A percentile compares a stretch with the other conserved stretches of the same genome.
Conservation (phyloP, 2,329 filamentous ascomycete species). For the Hypoxylon sp. region DNA sequence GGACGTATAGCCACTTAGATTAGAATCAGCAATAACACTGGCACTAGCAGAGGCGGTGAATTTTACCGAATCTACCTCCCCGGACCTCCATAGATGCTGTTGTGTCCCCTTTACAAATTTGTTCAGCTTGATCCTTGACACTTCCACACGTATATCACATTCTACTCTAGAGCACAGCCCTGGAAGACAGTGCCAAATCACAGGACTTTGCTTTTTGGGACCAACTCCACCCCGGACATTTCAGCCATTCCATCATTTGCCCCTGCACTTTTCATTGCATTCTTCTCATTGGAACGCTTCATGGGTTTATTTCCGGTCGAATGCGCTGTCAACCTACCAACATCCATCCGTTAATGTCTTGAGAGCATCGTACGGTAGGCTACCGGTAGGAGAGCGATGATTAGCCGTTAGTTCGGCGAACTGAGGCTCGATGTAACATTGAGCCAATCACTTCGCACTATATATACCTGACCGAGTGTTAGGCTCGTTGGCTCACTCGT, state of each 20-base stretch:
- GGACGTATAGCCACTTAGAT: background rate
- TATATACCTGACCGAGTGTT: background rate
- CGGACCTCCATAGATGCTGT: background rate
- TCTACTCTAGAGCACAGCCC: background rate
- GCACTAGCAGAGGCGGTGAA: background rate
- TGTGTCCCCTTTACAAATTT: constrained; percentile 1
- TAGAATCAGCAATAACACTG: background rate
- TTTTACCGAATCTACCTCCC: background rate
- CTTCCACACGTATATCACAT: constrained; percentile 5
- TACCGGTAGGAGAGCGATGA: background rate
- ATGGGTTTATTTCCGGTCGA: background rate
- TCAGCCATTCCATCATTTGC: background rate
- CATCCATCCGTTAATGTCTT: background rate
- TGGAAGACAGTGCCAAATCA: background rate
- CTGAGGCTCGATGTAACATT: constrained; percentile 16
- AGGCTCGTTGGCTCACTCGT: background rate
- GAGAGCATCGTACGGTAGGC: constrained; percentile 4
- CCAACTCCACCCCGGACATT: background rate
- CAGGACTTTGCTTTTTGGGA: background rate
- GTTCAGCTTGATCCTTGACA: background rate
- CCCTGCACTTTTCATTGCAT: background rate
- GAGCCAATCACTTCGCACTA: background rate
- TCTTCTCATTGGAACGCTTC: background rate
- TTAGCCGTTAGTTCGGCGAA: constrained; percentile 4
- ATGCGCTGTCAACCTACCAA: background rate